These are phyloP conservation scores for Adansonia grandidieri DNA, from an alignment of 441 rosid species.

Conservation along the genomic window DNA sequence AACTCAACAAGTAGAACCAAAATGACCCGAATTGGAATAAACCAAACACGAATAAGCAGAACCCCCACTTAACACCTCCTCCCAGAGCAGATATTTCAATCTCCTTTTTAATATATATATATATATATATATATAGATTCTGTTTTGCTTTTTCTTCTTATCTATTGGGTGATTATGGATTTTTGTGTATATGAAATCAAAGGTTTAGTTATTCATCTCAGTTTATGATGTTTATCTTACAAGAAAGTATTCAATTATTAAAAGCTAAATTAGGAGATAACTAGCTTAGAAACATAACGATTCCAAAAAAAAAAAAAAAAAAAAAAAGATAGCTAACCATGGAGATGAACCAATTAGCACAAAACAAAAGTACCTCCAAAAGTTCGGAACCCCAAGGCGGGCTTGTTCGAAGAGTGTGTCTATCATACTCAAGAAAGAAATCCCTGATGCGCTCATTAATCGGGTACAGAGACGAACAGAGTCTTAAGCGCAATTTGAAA, in stretches of 20 bases:
- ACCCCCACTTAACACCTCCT: not conserved
- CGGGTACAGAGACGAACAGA: slow-evolving; percentile 95
- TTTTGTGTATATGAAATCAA: not conserved
- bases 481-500: slow-evolving; percentile 86
- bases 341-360: slow-evolving; percentile 12
- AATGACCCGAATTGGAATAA: not conserved
- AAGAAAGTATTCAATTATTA: slow-evolving; percentile 12
- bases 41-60: not conserved
- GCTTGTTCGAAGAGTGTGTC: slow-evolving; percentile 95
- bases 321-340: not conserved
- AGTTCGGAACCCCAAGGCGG: slow-evolving; percentile 99
- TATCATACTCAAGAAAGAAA: slow-evolving; percentile 98
- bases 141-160: slow-evolving; percentile 1
- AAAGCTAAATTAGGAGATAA: not conserved
- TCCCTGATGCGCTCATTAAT: slow-evolving; percentile 94
- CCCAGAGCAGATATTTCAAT: not conserved
- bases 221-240: slow-evolving; percentile 9
- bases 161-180: not conserved
- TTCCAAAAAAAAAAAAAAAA: not conserved
- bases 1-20: slow-evolving; percentile 5
- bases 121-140: not conserved
- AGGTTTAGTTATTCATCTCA: slow-evolving; percentile 1
- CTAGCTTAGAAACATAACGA: not conserved
- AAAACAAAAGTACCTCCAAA: slow-evolving; percentile 70
- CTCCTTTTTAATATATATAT: not conserved